Evolutionary conservation across 2,329 filamentous ascomycete species (phyloP).

Genomic region (Exophiala spinifera): DNA sequence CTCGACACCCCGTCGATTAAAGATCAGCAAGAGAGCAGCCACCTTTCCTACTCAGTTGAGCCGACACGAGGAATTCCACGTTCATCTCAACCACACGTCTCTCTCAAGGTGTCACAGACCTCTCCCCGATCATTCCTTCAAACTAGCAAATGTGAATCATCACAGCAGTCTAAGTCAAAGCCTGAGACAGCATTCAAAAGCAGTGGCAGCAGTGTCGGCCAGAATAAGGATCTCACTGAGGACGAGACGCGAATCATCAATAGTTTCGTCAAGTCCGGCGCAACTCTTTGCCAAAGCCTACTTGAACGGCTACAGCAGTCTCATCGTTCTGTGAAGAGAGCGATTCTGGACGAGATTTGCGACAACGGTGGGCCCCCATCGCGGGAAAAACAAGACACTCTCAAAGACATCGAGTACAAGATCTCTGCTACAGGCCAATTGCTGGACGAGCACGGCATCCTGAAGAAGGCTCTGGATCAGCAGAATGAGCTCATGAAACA

Average conservation of each 20-base stretch:
- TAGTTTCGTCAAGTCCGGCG: slow-evolving; percentile 15
- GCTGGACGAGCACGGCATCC: slow-evolving; percentile 33
- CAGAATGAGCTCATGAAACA: slow-evolving; percentile 26
- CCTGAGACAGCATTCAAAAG: slow-evolving; percentile 11
- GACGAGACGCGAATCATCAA: slow-evolving; percentile 17
- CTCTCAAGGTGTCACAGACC: background rate
- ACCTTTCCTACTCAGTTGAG: background rate
- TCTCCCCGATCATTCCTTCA: slow-evolving; percentile 1
- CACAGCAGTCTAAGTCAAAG: background rate
- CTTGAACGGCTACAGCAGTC: slow-evolving; percentile 23
- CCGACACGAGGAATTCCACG: background rate
- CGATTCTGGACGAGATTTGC: slow-evolving; percentile 27
- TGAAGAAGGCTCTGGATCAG: slow-evolving; percentile 12
- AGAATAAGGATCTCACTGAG: slow-evolving; percentile 3
- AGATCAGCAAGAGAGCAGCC: background rate
- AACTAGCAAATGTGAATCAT: background rate
- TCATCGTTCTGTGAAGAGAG: slow-evolving; percentile 14
- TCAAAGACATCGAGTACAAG: slow-evolving; percentile 33
- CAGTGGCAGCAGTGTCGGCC: slow-evolving; percentile 6
- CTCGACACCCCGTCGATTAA: background rate
- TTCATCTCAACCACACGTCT: background rate
- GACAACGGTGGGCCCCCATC: slow-evolving; percentile 19
- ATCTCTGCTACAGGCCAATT: slow-evolving; percentile 36
- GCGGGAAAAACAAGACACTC: slow-evolving; percentile 13
- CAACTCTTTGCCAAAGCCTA: slow-evolving; percentile 16